Conservation (phyloP, 176 grass and related monocot species). For the Phragmites australis region DNA sequence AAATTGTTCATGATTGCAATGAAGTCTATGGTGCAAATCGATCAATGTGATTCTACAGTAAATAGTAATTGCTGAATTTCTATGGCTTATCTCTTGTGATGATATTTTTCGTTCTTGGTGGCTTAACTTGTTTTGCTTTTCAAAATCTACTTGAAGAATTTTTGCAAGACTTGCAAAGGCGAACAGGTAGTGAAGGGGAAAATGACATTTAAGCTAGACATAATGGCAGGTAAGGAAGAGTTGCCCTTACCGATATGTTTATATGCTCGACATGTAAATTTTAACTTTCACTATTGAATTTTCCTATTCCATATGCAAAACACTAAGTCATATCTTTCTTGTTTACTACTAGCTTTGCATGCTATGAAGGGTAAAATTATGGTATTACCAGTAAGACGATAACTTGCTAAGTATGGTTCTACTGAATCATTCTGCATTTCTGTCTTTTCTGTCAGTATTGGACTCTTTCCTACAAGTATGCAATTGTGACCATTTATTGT, state of each 20-base stretch:
- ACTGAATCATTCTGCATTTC: constrained; percentile 11
- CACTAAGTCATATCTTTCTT: not conserved
- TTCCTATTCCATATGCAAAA: constrained; percentile 15
- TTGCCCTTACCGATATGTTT: constrained; percentile 13
- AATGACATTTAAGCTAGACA: constrained; percentile 79
- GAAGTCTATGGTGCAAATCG: not conserved
- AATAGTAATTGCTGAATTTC: constrained; percentile 2
- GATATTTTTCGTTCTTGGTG: constrained; percentile 23
- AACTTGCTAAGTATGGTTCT: constrained; percentile 10
- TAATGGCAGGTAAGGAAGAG: constrained; percentile 65
- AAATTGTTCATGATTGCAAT: not conserved
- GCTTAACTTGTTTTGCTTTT: constrained; percentile 27
- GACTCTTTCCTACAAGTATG: constrained; percentile 3
- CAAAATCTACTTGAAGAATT: constrained; percentile 53
- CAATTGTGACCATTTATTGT: constrained; percentile 20
- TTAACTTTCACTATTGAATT: constrained; percentile 24
- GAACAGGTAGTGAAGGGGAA: constrained; percentile 64
- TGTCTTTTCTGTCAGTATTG: constrained; percentile 30
- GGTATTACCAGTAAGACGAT: not conserved
- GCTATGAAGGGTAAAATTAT: constrained; percentile 14
- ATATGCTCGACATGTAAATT: constrained; percentile 10
- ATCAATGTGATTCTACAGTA: constrained; percentile 1
- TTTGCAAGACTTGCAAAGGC: constrained; percentile 96
- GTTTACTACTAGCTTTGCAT: not conserved
- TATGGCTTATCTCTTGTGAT: constrained; percentile 15